These are phyloP conservation scores for Starmerella scarabaei DNA, from an alignment of 805 yeast genomes.

Conservation along the genomic window DNA sequence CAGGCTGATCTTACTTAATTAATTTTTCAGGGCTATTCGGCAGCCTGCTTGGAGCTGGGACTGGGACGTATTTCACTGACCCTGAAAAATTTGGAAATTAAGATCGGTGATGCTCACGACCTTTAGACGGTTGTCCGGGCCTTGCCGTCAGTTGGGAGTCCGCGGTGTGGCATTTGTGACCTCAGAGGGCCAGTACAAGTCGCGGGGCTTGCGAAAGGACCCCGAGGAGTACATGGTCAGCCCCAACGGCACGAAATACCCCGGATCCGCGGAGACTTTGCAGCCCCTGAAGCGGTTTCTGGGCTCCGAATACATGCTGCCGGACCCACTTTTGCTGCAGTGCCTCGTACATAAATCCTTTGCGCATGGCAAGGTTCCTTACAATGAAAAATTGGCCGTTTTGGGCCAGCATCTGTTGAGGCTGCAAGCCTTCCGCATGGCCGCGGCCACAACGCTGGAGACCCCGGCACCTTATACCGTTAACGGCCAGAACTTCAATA, in stretches of 20 bases:
- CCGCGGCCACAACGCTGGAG: slow-evolving; percentile 8
- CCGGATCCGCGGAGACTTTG: slow-evolving; percentile 37
- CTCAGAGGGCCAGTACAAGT: slow-evolving; percentile 1
- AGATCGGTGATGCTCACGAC: slow-evolving; percentile 7
- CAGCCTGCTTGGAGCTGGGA: background rate
- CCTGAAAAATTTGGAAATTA: slow-evolving; percentile 12
- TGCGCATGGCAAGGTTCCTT: slow-evolving; percentile 81
- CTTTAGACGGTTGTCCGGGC: slow-evolving; percentile 3
- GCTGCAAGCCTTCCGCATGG: slow-evolving; percentile 18
- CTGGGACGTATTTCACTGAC: background rate
- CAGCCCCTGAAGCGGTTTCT: slow-evolving; percentile 38
- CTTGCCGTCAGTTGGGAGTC: slow-evolving; percentile 1
- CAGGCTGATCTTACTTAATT: background rate
- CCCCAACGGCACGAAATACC: slow-evolving; percentile 43
- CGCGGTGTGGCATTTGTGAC: slow-evolving; percentile 10
- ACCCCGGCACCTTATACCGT: slow-evolving; percentile 5
- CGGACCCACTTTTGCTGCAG: slow-evolving; percentile 57
- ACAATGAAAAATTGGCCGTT: slow-evolving; percentile 70
- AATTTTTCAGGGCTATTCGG: background rate
- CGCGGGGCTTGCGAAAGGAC: slow-evolving; percentile 19
- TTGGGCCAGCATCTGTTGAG: slow-evolving; percentile 35
- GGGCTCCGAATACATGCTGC: slow-evolving; percentile 38
- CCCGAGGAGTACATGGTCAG: slow-evolving; percentile 29
- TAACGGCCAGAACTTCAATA: slow-evolving; percentile 25
- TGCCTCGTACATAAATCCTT: slow-evolving; percentile 87